Evolutionary conservation across 768 basidiomycete species (phyloP).

Genomic region (Crepidotus variabilis): DNA sequence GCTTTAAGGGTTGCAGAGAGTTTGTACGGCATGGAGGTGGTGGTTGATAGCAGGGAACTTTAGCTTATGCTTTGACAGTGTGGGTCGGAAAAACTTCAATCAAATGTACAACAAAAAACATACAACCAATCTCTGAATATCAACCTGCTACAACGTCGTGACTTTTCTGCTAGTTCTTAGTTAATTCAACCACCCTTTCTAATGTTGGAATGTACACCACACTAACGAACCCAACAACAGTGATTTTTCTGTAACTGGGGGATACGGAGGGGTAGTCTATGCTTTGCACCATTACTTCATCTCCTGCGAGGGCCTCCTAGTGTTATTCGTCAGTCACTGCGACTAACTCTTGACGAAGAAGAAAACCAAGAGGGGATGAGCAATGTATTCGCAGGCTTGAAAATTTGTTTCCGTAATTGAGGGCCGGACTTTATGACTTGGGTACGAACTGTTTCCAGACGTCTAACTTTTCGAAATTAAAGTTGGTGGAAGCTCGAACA

Average conservation of each 20-base stretch:
- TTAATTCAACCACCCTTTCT: too few species aligned
- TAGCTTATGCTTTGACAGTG: constrained; percentile 6
- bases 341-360: constrained; percentile 30
- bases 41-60: constrained; percentile 6
- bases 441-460: too few species aligned
- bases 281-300: constrained; percentile 87
- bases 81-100: constrained; percentile 14
- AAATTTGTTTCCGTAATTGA: background rate
- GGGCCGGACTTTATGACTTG: background rate
- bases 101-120: background rate
- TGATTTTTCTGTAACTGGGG: constrained; percentile 56
- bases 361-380: constrained; percentile 43
- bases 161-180: too few species aligned
- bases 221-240: constrained; percentile 75
- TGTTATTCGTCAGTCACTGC: constrained; percentile 35
- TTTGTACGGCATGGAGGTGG: constrained; percentile 27
- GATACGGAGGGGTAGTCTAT: constrained; percentile 89
- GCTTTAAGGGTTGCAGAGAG: constrained; percentile 26
- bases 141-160: too few species aligned
- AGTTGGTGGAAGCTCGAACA: too few species aligned
- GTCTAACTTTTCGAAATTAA: too few species aligned
- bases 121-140: too few species aligned
- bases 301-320: constrained; percentile 79
- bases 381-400: background rate
- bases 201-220: constrained; percentile 66